Conservation (phyloP, 2,329 filamentous ascomycete species). For the Pseudocercospora pini-densiflorae region DNA sequence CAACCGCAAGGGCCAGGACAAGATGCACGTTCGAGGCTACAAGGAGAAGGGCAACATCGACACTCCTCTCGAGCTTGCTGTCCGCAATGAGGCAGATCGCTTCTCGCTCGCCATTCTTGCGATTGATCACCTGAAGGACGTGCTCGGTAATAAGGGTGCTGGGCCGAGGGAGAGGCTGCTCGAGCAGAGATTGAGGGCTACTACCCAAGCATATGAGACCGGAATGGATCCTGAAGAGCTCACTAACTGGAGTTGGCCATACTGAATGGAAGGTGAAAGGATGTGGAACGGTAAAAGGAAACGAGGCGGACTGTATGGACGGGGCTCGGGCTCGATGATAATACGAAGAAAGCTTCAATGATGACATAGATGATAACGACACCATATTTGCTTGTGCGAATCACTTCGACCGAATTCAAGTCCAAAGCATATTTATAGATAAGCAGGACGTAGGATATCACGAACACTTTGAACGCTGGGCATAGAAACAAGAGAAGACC, state of each 20-base stretch:
- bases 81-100: slow-evolving; percentile 76
- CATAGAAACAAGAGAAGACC: no score
- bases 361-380: slow-evolving; percentile 4
- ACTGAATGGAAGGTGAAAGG: slow-evolving; percentile 25
- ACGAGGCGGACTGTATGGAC: background rate
- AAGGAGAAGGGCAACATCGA: slow-evolving; percentile 85
- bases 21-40: slow-evolving; percentile 78
- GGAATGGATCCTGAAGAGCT: slow-evolving; percentile 71
- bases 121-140: slow-evolving; percentile 67
- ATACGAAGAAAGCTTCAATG: background rate
- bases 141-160: slow-evolving; percentile 66
- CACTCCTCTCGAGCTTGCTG: slow-evolving; percentile 77
- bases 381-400: background rate
- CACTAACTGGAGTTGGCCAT: slow-evolving; percentile 70
- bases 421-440: no score
- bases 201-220: slow-evolving; percentile 68
- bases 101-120: slow-evolving; percentile 78
- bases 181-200: slow-evolving; percentile 67
- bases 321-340: background rate
- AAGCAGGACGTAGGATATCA: no score
- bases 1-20: slow-evolving; percentile 69
- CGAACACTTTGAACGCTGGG: no score
- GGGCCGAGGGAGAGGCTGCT: slow-evolving; percentile 66
- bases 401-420: no score
- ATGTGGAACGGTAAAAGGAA: background rate